Base-by-base conservation (phyloP, 495 filamentous ascomycete genomes). In the Hypoxylon cercidicola region DNA sequence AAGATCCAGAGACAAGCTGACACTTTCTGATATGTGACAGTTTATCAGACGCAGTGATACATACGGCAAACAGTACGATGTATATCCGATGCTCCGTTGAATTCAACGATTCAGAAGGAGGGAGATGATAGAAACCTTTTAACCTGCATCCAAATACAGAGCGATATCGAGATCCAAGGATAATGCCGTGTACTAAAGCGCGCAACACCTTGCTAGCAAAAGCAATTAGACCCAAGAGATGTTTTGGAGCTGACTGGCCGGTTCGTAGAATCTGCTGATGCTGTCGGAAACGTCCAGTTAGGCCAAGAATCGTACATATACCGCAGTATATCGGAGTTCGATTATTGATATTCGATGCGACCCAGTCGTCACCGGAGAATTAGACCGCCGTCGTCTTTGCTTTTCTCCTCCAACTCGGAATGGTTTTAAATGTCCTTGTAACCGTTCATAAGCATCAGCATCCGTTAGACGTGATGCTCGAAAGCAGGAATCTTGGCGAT, bases 261-360 rank as follows among this genome's bases (percentile, higher is more conserved):
- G 58, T 40, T 28, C 47, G 64, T 46, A 41, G 35, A 59, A 41
- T 66, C 48, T 62, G 47, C 52, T 58, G 58, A 53, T 62, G 58
- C 53, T 53, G 45, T 57, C 48, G 46, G 48, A 52, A 53, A 25
- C 64, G 52, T 62, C 43, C 53, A 47, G 30, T 51, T 52, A 39
- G 46, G 58, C 53, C 43, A 48, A 43, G 64, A 58, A 55, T 56
- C 53, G 37, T 54, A 30, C 50, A 43, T 47, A 40, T 46, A 37
- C 39, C 47, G 47, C 28, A 34, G 44, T 28, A 28, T 28, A 28
- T 34, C 30, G 43, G 18, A 48, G 7, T 28, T 28, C 25, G 7
- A 28, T 28, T 28, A 28, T 28, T 54, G 43, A 18, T 51, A 15
- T 16, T 39, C 12, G 35, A 37, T 35, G 52, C 34, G 13, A 52